phyloP scores from a whole-genome alignment of 495 filamentous ascomycete species.

The Annulohypoxylon stygium region DNA sequence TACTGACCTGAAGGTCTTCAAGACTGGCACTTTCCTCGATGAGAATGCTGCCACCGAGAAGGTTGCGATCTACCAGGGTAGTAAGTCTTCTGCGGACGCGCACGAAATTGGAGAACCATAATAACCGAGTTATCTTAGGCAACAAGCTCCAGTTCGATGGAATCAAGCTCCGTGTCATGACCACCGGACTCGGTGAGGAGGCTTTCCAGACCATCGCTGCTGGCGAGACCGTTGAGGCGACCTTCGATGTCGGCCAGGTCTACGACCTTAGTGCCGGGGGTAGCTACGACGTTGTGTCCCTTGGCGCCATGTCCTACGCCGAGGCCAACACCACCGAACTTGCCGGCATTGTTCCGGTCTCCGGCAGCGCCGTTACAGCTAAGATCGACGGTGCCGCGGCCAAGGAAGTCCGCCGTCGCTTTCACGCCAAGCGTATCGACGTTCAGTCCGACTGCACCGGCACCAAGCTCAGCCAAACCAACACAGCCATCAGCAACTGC shows the following conservation, averaged over 20 bases:
- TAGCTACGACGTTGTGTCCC: constrained; percentile 61
- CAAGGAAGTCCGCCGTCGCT: constrained; percentile 60
- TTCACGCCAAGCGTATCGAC: constrained; percentile 64
- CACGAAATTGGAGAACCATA: not conserved
- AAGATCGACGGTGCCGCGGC: constrained; percentile 66
- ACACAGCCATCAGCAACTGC: constrained; percentile 64
- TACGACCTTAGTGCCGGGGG: constrained; percentile 67
- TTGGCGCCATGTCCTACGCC: constrained; percentile 66
- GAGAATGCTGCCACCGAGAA: constrained; percentile 68
- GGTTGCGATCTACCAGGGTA: constrained; percentile 66
- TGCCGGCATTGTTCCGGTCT: constrained; percentile 59
- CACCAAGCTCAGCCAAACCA: constrained; percentile 54
- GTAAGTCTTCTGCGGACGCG: constrained; percentile 51
- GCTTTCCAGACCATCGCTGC: constrained; percentile 69
- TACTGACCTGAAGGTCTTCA: constrained; percentile 68
- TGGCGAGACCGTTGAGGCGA: constrained; percentile 67
- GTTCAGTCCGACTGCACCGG: constrained; percentile 65
- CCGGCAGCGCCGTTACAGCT: constrained; percentile 62
- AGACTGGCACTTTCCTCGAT: constrained; percentile 73
- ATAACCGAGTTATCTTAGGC: constrained; percentile 49
- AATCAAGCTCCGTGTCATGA: constrained; percentile 64
- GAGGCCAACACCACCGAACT: constrained; percentile 61
- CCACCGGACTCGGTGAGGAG: constrained; percentile 60
- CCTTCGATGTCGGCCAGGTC: constrained; percentile 69
- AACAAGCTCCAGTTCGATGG: constrained; percentile 68